These are phyloP conservation scores for Solanum chacoense DNA, from an alignment of 305 asterid genomes.

Conservation along the genomic window DNA sequence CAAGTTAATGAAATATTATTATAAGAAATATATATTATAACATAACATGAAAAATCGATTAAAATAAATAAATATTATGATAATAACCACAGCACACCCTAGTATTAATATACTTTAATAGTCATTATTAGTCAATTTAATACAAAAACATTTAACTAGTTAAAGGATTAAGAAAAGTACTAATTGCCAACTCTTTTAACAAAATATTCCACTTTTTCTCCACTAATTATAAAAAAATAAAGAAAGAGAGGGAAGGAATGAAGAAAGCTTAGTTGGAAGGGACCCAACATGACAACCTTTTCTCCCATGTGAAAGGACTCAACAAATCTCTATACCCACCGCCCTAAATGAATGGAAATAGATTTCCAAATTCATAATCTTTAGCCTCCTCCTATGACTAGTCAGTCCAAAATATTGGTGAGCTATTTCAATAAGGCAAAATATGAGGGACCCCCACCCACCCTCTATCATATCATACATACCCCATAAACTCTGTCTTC, in stretches of 20 bases:
- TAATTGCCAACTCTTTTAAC: neutral
- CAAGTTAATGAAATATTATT: neutral
- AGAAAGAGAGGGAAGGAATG: slow-evolving; percentile 1
- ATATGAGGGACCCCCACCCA: neutral
- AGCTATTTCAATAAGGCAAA: slow-evolving; percentile 14
- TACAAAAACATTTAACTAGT: neutral
- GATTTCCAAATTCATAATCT: neutral
- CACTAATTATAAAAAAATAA: neutral
- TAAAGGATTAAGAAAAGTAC: neutral
- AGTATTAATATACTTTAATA: neutral
- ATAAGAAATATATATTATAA: neutral
- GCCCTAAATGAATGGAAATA: slow-evolving; percentile 23
- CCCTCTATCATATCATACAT: neutral
- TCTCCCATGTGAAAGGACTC: slow-evolving; percentile 39
- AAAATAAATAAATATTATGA: neutral
- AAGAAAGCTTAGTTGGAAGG: slow-evolving; percentile 40
- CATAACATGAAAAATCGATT: neutral
- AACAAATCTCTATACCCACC: slow-evolving; percentile 38
- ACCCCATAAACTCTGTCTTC: neutral
- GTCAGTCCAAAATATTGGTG: slow-evolving; percentile 10
- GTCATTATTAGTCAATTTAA: neutral
- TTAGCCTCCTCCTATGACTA: slow-evolving; percentile 6
- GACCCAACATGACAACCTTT: slow-evolving; percentile 35
- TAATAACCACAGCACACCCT: neutral
- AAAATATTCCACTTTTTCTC: neutral